Base-by-base conservation (phyloP, 805 yeast genomes). In the Wickerhamiella alocasiicola region DNA sequence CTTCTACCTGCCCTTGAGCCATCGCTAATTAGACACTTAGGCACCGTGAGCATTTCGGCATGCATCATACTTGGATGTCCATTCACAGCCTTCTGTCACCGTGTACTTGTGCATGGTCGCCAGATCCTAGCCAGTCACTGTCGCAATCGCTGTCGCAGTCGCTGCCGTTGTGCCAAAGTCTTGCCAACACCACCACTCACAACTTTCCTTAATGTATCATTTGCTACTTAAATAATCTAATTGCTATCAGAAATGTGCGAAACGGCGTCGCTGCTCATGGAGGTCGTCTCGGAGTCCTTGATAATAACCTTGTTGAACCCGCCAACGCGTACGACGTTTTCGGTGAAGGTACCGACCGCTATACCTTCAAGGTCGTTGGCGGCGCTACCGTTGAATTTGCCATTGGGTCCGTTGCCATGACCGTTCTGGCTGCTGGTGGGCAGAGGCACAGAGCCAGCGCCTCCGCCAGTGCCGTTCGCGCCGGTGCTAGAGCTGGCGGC, bases 231-330 rank as follows among this genome's bases (percentile, higher is more conserved):
- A 16, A 30, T 17, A n/a, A 16, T 19, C 20, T 12, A 30, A 12
- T 7, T 16, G 12, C 32, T 30, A 16, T 16, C 32, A 13, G 32
- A 30, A 6, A 17, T 32, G 27, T 21, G 17, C n/a, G 20, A n/a
- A n/a, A n/a, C n/a, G n/a, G n/a, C n/a, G n/a, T n/a, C n/a, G 4
- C 29, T 19, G 20, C 30, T 20, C 4, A 29, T 18, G 17, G 33
- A 26, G 3, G 41, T 20, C 15, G 41, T 37, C 18, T 37, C 41
- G 9, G 30, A 21, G 35, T 37, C 41, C 29, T 37, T 37, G 41
- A 84, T 83, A 46, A 84, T 81, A 3, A 93, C 83, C 65, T 84
- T 84, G 51, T 75, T 76, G 16, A 81, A 81, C 41, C 95, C 95
- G 54, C 78, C 76, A 20, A 80, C 80, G 38, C 78, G 80, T n/a